Evolutionary conservation across 371 early-diverging fungal genomes (phyloP), one percentile per base, ranked within the genome.

Genomic region (Circinella umbellata): DNA sequence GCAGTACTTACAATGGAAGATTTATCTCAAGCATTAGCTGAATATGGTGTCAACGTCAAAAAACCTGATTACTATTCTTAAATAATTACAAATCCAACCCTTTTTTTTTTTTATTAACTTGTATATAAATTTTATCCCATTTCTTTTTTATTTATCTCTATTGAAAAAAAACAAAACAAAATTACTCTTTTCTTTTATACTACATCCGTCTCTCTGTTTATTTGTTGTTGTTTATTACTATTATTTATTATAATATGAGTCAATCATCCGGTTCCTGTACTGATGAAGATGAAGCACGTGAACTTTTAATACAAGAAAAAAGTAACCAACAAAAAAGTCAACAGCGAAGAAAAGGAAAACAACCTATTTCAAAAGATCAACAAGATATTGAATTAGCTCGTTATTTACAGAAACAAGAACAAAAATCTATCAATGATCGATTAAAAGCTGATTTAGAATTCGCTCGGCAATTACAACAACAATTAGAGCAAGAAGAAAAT

Each of bases 1-100:
- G 92, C 93, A 13, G 94, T 94, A 11, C 77, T 97, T 61, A 96
- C 93, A 4, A 92, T 96, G 92, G 97, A 98, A 46, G 99, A 98
- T 75, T 80, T 98, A 47, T 87, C 96, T 15, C 88, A 91, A 27
- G 97, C 98, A 7, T 84, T 98, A 61, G 86, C 89, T 5, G 98
- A 98, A 73, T 95, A 97, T 65, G 99, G 99, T 51, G 91, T 98
- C 62, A 96, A 95, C 70, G 86, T 96, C 62, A 94, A 93, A 74
- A 96, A 96, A 71, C 98, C 98, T 11, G 97, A 97, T 34, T 98
- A 95, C 80, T 97, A 86, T 76, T 82, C 75, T 11, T 78, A 60
- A 73, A 46, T 46, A 8, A n/a, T 48, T 55, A 17, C n/a, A n/a
- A n/a, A n/a, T n/a, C n/a, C n/a, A n/a, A n/a, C n/a, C n/a, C 3